These are phyloP conservation scores for Liriodendron chinense DNA, from an alignment of 164 flowering plant species.

Conservation along the genomic window DNA sequence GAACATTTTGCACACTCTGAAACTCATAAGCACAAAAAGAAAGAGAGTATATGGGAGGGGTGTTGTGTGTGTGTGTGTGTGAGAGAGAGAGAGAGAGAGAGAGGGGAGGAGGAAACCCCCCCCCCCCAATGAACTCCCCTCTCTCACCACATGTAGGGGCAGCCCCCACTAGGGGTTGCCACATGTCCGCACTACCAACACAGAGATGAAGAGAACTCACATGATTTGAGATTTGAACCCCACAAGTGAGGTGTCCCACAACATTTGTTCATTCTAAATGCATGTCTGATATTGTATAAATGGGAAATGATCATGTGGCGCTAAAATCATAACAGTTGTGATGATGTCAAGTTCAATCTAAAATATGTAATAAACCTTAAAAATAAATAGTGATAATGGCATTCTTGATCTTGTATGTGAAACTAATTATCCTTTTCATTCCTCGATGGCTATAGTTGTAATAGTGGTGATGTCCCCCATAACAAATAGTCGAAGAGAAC, in stretches of 20 bases:
- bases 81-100: too few relatives aligned
- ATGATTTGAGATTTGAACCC: neutral
- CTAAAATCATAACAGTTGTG: neutral
- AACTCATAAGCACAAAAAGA: too few relatives aligned
- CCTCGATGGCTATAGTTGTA: too few relatives aligned
- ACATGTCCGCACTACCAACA: neutral
- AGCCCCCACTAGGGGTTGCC: neutral
- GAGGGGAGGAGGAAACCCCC: too few relatives aligned
- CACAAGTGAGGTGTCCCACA: neutral
- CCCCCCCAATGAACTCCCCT: too few relatives aligned
- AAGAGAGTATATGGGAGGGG: too few relatives aligned
- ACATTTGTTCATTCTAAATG: neutral
- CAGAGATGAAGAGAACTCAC: neutral
- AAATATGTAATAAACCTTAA: neutral
- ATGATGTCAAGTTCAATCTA: neutral
- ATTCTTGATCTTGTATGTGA: neutral
- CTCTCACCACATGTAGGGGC: too few relatives aligned
- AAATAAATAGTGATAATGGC: neutral
- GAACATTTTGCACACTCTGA: too few relatives aligned
- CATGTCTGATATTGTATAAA: neutral
- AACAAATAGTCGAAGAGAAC: too few relatives aligned
- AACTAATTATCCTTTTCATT: too few relatives aligned
- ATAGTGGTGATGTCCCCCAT: too few relatives aligned
- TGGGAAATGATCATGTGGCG: neutral
- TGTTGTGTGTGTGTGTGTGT: too few relatives aligned